Percentiles rank a stretch among this genome's conserved stretches.
Evolutionary conservation across 371 early-diverging fungal genomes (phyloP).

Genomic region (Capillidium rhysosporum): DNA sequence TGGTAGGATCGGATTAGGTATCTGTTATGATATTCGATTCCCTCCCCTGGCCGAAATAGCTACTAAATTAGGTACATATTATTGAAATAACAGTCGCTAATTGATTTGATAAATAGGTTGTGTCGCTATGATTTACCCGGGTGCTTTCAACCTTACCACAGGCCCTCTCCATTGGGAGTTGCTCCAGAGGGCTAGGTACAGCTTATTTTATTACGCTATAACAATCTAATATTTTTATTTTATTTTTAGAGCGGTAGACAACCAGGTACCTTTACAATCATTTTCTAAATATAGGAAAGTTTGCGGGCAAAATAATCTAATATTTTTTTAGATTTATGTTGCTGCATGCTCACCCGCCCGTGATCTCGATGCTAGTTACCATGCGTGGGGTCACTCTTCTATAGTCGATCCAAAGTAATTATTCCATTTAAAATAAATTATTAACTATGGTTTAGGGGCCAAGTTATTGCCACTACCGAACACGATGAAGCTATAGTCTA

Average conservation of each 20-base stretch:
- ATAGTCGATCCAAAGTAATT: constrained; percentile 64
- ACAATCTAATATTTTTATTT: constrained; percentile 14
- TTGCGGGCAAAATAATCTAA: neutral
- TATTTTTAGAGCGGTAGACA: constrained; percentile 30
- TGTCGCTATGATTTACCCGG: constrained; percentile 86
- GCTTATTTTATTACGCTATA: neutral
- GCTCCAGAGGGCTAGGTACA: constrained; percentile 66
- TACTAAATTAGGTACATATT: constrained; percentile 35
- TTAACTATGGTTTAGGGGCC: constrained; percentile 19
- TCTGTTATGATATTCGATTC: constrained; percentile 91
- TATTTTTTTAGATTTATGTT: constrained; percentile 42
- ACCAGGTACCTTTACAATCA: constrained; percentile 17
- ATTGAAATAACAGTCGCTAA: too few relatives aligned
- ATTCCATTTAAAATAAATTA: neutral
- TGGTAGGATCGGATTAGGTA: constrained; percentile 78
- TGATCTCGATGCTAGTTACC: constrained; percentile 48
- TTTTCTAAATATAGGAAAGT: too few relatives aligned
- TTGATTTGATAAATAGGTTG: constrained; percentile 25
- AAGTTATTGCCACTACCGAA: constrained; percentile 41
- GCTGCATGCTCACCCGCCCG: constrained; percentile 90
- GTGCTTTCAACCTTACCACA: constrained; percentile 87
- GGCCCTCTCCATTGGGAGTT: constrained; percentile 93
- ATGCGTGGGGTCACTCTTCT: constrained; percentile 89
- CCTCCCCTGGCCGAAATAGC: constrained; percentile 90
- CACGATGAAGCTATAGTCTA: constrained; percentile 68